phyloP scores from a whole-genome alignment of 768 basidiomycete genomes.

The Trametes meyenii region DNA sequence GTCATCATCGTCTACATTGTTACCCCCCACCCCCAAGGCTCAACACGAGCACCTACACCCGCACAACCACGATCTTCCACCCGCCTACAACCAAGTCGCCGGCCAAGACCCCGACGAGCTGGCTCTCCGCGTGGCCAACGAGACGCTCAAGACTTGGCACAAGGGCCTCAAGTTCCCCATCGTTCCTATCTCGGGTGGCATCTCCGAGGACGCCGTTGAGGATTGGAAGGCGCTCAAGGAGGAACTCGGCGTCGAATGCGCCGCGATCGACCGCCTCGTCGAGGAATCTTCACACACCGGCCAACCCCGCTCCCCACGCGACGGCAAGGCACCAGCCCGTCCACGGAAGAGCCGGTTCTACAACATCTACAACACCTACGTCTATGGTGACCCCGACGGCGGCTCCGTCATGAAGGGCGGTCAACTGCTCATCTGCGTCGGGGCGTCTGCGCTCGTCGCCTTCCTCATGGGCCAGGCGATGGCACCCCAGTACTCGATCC shows the following conservation, averaged over 20 bases:
- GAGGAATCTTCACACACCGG: constrained; percentile 44
- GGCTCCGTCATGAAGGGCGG: constrained; percentile 35
- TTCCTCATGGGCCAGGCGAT: constrained; percentile 63
- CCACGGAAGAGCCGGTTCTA: constrained; percentile 58
- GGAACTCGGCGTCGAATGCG: constrained; percentile 77
- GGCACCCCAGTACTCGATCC: constrained; percentile 56
- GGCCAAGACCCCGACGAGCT: constrained; percentile 42
- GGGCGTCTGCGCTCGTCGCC: constrained; percentile 63
- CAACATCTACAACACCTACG: constrained; percentile 84
- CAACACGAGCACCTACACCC: constrained; percentile 40
- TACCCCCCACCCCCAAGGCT: constrained; percentile 70
- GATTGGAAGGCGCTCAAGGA: constrained; percentile 82
- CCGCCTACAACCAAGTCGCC: constrained; percentile 68
- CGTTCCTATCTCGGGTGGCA: constrained; percentile 48
- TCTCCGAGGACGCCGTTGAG: constrained; percentile 68
- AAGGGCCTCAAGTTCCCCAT: constrained; percentile 53
- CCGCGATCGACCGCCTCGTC: constrained; percentile 75
- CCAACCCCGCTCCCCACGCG: constrained; percentile 32
- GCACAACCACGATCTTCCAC: constrained; percentile 59
- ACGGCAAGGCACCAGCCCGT: constrained; percentile 25
- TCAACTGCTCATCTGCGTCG: constrained; percentile 60
- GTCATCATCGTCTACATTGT: constrained; percentile 73
- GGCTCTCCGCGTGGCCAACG: constrained; percentile 55
- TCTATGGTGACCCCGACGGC: constrained; percentile 47
- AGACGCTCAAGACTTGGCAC: constrained; percentile 73